Evolutionary conservation across 2,329 filamentous ascomycete genomes (phyloP).

Genomic region (Pochonia chlamydosporia): DNA sequence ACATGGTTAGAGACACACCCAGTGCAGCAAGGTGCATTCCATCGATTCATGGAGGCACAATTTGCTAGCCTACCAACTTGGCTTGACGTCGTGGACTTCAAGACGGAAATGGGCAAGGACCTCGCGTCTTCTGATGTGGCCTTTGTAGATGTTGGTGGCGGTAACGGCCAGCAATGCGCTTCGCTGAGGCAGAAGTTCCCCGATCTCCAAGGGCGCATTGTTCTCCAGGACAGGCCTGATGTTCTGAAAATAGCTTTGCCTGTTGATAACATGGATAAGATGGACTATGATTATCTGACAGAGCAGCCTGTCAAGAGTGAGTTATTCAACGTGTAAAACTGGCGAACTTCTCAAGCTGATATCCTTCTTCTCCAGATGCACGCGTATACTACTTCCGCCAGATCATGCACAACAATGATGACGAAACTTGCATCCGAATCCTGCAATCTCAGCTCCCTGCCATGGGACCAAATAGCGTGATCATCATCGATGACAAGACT

Average conservation of each 20-base stretch:
- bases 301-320: slow-evolving; percentile 20
- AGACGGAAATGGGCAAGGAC: slow-evolving; percentile 9
- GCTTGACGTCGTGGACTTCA: slow-evolving; percentile 17
- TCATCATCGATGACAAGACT: slow-evolving; percentile 19
- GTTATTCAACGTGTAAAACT: too few relatives aligned
- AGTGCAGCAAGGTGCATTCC: slow-evolving; percentile 15
- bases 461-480: slow-evolving; percentile 14
- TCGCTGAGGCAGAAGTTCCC: slow-evolving; percentile 9
- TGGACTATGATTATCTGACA: slow-evolving; percentile 16
- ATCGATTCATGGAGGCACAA: slow-evolving; percentile 20
- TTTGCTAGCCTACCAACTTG: slow-evolving; percentile 16
- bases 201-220: slow-evolving; percentile 7
- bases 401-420: slow-evolving; percentile 21
- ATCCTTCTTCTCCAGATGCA: slow-evolving; percentile 4
- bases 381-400: slow-evolving; percentile 21
- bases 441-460: slow-evolving; percentile 12
- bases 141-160: slow-evolving; percentile 17
- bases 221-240: slow-evolving; percentile 17
- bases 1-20: slow-evolving; percentile 14
- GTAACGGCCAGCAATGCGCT: slow-evolving; percentile 15
- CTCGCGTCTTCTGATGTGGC: slow-evolving; percentile 1
- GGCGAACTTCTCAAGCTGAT: too few relatives aligned
- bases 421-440: slow-evolving; percentile 17
- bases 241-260: slow-evolving; percentile 14
- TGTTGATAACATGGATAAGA: slow-evolving; percentile 16